Evolutionary conservation across 2,329 filamentous ascomycete species (phyloP).

Genomic region (Scytalidium sp.): DNA sequence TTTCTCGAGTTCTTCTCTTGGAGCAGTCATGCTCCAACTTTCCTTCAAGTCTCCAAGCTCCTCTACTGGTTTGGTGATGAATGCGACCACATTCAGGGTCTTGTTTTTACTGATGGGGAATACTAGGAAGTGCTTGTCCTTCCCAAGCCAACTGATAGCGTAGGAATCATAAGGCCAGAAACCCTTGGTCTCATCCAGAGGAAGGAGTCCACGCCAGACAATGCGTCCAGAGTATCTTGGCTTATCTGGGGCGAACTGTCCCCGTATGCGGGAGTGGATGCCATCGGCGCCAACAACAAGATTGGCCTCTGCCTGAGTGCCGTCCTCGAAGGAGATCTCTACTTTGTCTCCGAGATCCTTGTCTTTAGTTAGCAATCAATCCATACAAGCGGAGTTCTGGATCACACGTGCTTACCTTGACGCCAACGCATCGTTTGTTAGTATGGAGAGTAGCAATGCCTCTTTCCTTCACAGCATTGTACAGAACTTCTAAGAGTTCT

Average conservation of each 20-base stretch:
- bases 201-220: slow-evolving; percentile 19
- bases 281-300: slow-evolving; percentile 31
- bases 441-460: neutral
- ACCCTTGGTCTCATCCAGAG: slow-evolving; percentile 13
- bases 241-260: slow-evolving; percentile 11
- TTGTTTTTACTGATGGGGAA: slow-evolving; percentile 33
- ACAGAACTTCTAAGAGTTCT: neutral
- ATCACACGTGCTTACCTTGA: neutral
- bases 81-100: slow-evolving; percentile 33
- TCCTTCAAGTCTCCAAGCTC: slow-evolving; percentile 12
- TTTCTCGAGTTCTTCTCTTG: slow-evolving; percentile 8
- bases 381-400: neutral
- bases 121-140: slow-evolving; percentile 18
- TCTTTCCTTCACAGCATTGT: neutral
- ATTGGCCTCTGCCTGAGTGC: slow-evolving; percentile 17
- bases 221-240: slow-evolving; percentile 20
- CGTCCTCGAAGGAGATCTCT: slow-evolving; percentile 23
- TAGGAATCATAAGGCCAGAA: slow-evolving; percentile 7
- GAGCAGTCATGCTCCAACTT: slow-evolving; percentile 3
- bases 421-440: neutral
- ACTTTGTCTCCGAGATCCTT: slow-evolving; percentile 9
- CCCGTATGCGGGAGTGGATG: slow-evolving; percentile 28
- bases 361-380: neutral
- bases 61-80: slow-evolving; percentile 15
- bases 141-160: slow-evolving; percentile 6